Conservation (phyloP, 1,284 basidiomycete species). For the Xanthoconium separans region DNA sequence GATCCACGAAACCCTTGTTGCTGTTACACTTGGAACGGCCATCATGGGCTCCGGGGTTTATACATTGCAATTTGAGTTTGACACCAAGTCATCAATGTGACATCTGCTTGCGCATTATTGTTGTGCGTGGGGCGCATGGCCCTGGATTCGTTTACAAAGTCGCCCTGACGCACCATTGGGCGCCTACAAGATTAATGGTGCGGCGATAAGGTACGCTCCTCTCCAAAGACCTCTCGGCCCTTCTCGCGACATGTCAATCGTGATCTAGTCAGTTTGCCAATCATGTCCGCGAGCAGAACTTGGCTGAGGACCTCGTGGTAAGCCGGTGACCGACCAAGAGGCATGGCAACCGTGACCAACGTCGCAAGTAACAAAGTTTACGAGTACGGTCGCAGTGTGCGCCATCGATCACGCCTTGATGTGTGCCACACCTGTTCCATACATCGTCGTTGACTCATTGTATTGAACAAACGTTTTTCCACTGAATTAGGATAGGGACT, state of each 20-base stretch:
- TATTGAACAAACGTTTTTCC: neutral
- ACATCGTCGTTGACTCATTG: neutral
- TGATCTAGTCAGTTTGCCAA: neutral
- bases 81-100: too few species aligned
- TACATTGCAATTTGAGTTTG: too few species aligned
- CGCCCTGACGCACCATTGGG: neutral
- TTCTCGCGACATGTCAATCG: constrained; percentile 3
- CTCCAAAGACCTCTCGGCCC: neutral
- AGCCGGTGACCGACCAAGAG: neutral
- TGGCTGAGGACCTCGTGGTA: neutral
- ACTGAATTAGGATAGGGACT: neutral
- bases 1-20: neutral
- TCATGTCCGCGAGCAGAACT: neutral
- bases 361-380: neutral
- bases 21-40: neutral
- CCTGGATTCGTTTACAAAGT: neutral
- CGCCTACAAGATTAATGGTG: neutral
- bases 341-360: neutral
- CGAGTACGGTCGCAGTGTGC: neutral
- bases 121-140: neutral
- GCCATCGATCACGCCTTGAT: neutral
- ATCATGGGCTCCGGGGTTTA: neutral
- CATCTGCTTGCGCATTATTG: too few species aligned
- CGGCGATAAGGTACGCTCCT: constrained; percentile 4
- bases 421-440: constrained; percentile 14